Base-by-base conservation (phyloP, 2,329 filamentous ascomycete genomes). In the Lizonia empirigonia region DNA sequence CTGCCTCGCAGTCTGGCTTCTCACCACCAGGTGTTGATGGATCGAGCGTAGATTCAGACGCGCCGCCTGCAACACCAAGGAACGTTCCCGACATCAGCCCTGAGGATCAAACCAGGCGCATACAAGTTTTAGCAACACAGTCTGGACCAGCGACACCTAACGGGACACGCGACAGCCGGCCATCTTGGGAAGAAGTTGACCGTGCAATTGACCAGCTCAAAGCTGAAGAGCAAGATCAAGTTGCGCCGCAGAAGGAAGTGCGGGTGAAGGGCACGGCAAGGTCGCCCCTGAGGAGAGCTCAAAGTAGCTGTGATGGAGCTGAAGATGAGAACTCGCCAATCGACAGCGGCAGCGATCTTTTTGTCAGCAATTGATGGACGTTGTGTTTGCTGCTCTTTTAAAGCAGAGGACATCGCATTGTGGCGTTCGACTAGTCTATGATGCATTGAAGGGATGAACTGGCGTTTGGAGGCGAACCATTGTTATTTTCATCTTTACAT, bases 71-170 rank as follows among this genome's bases (percentile, higher is more conserved):
- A 19, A 44, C 42, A 24, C 24, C 50, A 44, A 35, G 56, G 46
- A 57, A 32, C 7, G 26, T 48, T n/a, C 41, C 39, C 10, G 50
- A 56, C 20, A 24, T 56, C 1, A 52, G 46, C 4, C 37, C 54
- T 2, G 56, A 66, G 26, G 65, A 71, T n/a, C 60, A 69, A 51
- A 63, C 64, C 19, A 55, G 61, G 32, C 59, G 68, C 20, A 53
- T 69, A 4, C 56, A 64, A 33, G 68, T 71, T 0, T 55, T 73
- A 7, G 71, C 69, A 40, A 76, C 74, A 7, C 75, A 77, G 54
- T 77, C 75, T 23, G 73, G 75, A 0, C 75, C 76, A 20, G 72
- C 74, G 2, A 77, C 76, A 9, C 76, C 76, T 0, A 72, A 70
- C 19, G 76, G 76, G 0, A 73, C 69, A 12, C 63, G 75, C 22